Conservation (phyloP, 2,329 filamentous ascomycete genomes). For the Oidium heveae region DNA sequence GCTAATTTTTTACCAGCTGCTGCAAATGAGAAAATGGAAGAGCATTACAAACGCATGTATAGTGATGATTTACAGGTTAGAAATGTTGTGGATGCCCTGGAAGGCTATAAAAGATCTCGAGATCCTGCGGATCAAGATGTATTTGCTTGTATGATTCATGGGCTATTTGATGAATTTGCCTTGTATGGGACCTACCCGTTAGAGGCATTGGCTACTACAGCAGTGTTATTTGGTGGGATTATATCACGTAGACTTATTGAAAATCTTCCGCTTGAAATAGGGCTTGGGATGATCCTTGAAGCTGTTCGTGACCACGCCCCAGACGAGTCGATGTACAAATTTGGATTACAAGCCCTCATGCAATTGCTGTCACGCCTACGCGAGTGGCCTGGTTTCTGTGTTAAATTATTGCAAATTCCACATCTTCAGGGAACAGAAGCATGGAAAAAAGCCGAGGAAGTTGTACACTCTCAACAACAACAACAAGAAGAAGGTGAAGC, state of each 20-base stretch:
- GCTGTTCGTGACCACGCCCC: conserved; percentile 65
- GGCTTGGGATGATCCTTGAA: conserved; percentile 94
- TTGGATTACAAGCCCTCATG: conserved; percentile 81
- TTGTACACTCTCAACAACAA: conserved; percentile 42
- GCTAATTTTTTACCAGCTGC: conserved; percentile 58
- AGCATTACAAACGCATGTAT: conserved; percentile 97
- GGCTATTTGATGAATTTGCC: conserved; percentile 86
- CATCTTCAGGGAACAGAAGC: conserved; percentile 67
- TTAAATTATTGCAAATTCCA: conserved; percentile 57
- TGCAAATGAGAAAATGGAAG: conserved; percentile 82
- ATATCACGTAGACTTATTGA: conserved; percentile 85
- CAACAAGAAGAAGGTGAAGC: conserved; percentile 9
- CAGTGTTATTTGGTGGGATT: conserved; percentile 86
- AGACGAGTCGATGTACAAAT: conserved; percentile 90
- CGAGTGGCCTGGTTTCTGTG: conserved; percentile 92
- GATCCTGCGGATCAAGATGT: conserved; percentile 74
- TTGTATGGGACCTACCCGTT: conserved; percentile 90
- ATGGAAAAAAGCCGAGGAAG: conserved; percentile 58
- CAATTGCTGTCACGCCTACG: conserved; percentile 61
- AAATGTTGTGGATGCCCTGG: conserved; percentile 61
- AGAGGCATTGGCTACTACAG: conserved; percentile 86
- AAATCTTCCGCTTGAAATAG: conserved; percentile 72
- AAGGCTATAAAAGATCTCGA: conserved; percentile 67
- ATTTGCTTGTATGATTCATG: conserved; percentile 96
- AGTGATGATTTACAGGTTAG: conserved; percentile 69